Evolutionary conservation across 495 filamentous ascomycete genomes (phyloP), one percentile per base, ranked within the genome.

Genomic region (Talaromyces proteolyticus): DNA sequence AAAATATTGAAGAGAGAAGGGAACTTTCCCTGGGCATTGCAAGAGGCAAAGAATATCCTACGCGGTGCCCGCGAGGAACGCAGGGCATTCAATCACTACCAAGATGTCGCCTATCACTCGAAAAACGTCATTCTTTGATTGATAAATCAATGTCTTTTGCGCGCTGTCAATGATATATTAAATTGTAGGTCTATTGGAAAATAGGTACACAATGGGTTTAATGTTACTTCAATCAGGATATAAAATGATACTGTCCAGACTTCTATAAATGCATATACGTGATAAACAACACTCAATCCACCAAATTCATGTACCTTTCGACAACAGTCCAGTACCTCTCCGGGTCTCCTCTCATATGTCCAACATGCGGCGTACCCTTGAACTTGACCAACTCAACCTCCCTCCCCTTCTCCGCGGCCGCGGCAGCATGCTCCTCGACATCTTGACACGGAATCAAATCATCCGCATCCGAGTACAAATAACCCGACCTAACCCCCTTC

Each of bases 391-490:
- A 58, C 20, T 56, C 53, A 16, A 75, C 70, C 57, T 8, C 56
- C 40, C 53, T 69, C 21, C 21, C 6, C 21, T 20, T 39, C 11
- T 10, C 38, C 18, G 36, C 66, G 12, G 71, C 63, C 16, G 67
- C 56, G 18, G 50, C 51, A 0, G 72, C 71, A 62, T 77, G 72
- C 10, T 44, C 56, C 57, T 77, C 74, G 12, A 74, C 65, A 50
- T 73, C 65, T 23, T 47, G 52, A 43, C 50, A 64, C 22, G 63
- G 49, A 5, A 74, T 62, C 49, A 77, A 57, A 4, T 68, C 64
- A 61, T 77, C 74, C 3, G 51, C 36, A 41, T 74, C 63, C 4
- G 70, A 73, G 26, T 77, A 77, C 7, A 77, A 65, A 52, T 77
- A 77, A 49, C 67, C 73, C 22, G 61, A 60, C 17, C 50, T 55